Evolutionary conservation across 2,329 filamentous ascomycete genomes (phyloP), one percentile per base, ranked within the genome.

Genomic region (Claviceps fusiformis): DNA sequence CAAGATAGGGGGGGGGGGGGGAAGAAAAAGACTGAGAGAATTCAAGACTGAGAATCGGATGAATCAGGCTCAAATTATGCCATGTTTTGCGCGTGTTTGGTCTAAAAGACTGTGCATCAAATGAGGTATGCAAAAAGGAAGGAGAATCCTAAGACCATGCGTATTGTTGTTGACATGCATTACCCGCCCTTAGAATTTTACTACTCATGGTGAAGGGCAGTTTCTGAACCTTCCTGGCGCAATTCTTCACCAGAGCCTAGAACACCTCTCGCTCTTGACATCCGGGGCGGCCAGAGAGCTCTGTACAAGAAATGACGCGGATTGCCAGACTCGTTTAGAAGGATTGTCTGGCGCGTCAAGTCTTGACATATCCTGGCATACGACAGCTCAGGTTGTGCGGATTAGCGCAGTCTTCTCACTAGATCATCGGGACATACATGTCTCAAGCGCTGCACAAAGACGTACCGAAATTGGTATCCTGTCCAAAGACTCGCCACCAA

Each of bases 381-480:
- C 79, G 29, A 80, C 81, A 56, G 83, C 84, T 2, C 79, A 85
- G 60, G 73, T 80, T 1, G 67, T 92, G 29, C 81, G 81, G 48
- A 57, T 90, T 9, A 85, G 82, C 1, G 81, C 78, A 33, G 73
- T 82, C 54, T 93, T 84, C 82, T 73, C 79, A 1, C 70, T 76
- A 53, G 64, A 64, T 39, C 59, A 62, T 19, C 74, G 74, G 37
- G 62, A 64, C 2, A 58, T 82, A 19, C 63, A 65, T 1, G 71
- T 75, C 13, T 65, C 71, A 17, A 65, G 71, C 0, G 70, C 70
- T 8, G 62, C 68, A 0, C 65, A 71, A 1, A 75, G 82, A 50
- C 80, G 85, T 50, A 78, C 89, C 5, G 92, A 97, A 67, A 81
- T 96, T 24, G 92, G 92, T 17, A 78, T 96, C 46, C 72, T 97